Conservation (phyloP, 106 monocot genomes). For the Phalaenopsis aphrodite region DNA sequence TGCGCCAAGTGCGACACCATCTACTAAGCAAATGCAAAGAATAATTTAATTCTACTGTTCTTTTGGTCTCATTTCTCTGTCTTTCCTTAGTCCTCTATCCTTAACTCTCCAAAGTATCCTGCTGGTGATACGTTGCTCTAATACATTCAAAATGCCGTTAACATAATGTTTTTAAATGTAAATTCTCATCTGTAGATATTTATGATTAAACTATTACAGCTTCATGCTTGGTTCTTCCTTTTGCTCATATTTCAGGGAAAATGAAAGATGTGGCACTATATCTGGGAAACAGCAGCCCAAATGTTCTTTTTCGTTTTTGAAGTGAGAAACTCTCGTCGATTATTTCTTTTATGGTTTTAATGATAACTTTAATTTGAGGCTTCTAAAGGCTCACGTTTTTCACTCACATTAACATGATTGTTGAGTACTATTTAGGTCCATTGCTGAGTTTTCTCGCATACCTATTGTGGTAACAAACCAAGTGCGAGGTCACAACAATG, state of each 20-base stretch:
- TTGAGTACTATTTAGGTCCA: slow-evolving; percentile 37
- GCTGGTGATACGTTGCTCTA: too few relatives aligned
- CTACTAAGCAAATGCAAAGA: too few relatives aligned
- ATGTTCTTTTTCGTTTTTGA: slow-evolving; percentile 74
- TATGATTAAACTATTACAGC: neutral
- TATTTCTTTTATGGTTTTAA: neutral
- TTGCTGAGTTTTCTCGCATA: slow-evolving; percentile 90
- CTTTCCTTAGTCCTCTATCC: too few relatives aligned
- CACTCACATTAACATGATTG: neutral
- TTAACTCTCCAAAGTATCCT: too few relatives aligned
- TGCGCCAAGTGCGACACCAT: too few relatives aligned
- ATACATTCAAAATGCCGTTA: too few relatives aligned
- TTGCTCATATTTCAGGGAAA: slow-evolving; percentile 43
- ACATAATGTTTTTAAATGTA: too few relatives aligned
- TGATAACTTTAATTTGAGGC: neutral
- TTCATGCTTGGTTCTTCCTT: neutral
- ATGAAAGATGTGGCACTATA: slow-evolving; percentile 28
- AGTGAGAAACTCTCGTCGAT: slow-evolving; percentile 35
- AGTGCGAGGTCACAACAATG: slow-evolving; percentile 58
- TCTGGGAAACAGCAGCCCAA: slow-evolving; percentile 27
- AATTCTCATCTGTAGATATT: neutral
- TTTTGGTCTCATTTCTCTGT: too few relatives aligned
- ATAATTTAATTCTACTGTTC: too few relatives aligned
- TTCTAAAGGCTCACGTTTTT: neutral
- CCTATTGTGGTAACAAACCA: slow-evolving; percentile 93